These are phyloP conservation scores for Collybia mongolica DNA, from an alignment of 768 basidiomycete genomes.

Conservation along the genomic window DNA sequence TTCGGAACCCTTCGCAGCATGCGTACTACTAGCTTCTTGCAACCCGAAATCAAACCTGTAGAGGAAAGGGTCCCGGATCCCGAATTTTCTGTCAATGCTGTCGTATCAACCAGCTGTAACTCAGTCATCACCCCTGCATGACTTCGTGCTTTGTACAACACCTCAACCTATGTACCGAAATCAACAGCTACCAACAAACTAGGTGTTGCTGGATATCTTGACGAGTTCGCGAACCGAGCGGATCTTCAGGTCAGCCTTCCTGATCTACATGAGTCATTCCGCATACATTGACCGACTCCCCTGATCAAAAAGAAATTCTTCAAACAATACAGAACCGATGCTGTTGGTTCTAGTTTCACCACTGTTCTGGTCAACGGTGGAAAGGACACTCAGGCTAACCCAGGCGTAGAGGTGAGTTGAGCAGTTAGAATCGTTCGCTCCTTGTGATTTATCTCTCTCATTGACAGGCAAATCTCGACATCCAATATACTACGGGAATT, in stretches of 20 bases:
- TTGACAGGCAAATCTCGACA: conserved; percentile 62
- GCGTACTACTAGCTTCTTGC: conserved; percentile 51
- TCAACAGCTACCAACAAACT: conserved; percentile 46
- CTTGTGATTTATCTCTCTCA: neutral
- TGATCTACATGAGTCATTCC: neutral
- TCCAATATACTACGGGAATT: conserved; percentile 63
- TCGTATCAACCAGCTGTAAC: conserved; percentile 43
- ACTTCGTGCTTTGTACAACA: conserved; percentile 56
- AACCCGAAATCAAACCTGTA: conserved; percentile 47
- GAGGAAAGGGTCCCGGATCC: conserved; percentile 21
- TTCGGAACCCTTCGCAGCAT: conserved; percentile 57
- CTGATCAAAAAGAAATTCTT: conserved; percentile 46
- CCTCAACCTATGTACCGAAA: conserved; percentile 42
- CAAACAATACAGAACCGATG: conserved; percentile 46
- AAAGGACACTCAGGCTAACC: conserved; percentile 46
- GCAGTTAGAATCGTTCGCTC: neutral
- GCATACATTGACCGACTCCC: conserved; percentile 8
- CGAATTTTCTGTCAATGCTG: conserved; percentile 12
- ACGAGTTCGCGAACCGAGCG: conserved; percentile 54
- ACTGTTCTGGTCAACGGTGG: conserved; percentile 51
- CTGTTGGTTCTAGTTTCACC: conserved; percentile 40
- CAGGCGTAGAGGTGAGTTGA: conserved; percentile 51
- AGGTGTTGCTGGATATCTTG: conserved; percentile 61
- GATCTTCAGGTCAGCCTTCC: conserved; percentile 46
- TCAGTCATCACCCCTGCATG: conserved; percentile 55